Conservation (phyloP, 2,329 filamentous ascomycete species). For the Sarocladium kiliense region DNA sequence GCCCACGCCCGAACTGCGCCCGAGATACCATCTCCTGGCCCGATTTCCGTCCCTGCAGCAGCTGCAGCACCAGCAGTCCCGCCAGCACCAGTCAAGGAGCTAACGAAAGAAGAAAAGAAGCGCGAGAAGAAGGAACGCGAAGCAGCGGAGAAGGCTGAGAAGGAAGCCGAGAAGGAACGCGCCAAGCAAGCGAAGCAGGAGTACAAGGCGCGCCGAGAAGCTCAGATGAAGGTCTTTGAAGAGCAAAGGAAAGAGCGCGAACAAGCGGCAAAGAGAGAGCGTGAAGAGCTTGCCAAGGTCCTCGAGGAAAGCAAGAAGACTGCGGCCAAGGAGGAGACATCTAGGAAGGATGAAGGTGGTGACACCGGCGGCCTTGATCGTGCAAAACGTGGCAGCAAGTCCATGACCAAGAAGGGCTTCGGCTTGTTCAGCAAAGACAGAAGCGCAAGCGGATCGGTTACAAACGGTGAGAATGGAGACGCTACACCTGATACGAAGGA, state of each 20-base stretch:
- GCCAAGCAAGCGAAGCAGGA: slow-evolving; percentile 40
- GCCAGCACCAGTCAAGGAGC: slow-evolving; percentile 19
- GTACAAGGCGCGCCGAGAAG: slow-evolving; percentile 38
- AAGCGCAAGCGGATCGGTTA: slow-evolving; percentile 16
- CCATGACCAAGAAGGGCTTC: slow-evolving; percentile 71
- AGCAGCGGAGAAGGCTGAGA: slow-evolving; percentile 50
- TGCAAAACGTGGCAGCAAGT: slow-evolving; percentile 69
- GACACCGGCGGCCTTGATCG: slow-evolving; percentile 53
- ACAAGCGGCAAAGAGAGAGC: slow-evolving; percentile 48
- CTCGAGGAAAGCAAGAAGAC: slow-evolving; percentile 62
- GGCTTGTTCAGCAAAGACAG: slow-evolving; percentile 57
- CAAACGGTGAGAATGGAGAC: slow-evolving; percentile 23
- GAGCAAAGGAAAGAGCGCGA: slow-evolving; percentile 52
- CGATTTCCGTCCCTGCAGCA: neutral
- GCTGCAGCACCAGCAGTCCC: neutral
- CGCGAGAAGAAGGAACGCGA: slow-evolving; percentile 66
- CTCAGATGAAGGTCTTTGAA: slow-evolving; percentile 49
- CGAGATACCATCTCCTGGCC: slow-evolving; percentile 18
- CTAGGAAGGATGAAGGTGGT: slow-evolving; percentile 33
- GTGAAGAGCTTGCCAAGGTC: slow-evolving; percentile 56
- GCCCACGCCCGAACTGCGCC: slow-evolving; percentile 65
- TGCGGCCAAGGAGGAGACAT: slow-evolving; percentile 47
- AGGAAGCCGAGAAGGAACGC: slow-evolving; percentile 41
- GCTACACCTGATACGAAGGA: slow-evolving; percentile 37
- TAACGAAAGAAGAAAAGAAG: slow-evolving; percentile 56